Evolutionary conservation across 345 rosid species (phyloP).

Genomic region (Salix brachista): DNA sequence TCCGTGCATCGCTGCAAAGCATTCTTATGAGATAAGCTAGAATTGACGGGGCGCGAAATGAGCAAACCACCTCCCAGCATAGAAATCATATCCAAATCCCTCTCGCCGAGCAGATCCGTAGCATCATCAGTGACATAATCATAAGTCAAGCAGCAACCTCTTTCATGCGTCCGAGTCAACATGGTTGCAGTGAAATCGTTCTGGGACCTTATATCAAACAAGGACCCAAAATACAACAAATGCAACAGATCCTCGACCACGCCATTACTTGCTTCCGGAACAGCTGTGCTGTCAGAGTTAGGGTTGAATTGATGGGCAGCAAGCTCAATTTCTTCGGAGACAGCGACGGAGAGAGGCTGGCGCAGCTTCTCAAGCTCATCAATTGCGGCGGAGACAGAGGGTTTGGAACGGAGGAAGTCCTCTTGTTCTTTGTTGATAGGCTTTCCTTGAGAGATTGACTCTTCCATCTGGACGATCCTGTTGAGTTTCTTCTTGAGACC

Average conservation of each 20-base stretch:
- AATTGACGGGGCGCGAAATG: slow-evolving; percentile 73
- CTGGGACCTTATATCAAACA: slow-evolving; percentile 83
- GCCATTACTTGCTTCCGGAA: slow-evolving; percentile 13
- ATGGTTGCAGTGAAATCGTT: slow-evolving; percentile 67
- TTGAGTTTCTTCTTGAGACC: slow-evolving; percentile 80
- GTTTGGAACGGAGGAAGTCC: slow-evolving; percentile 81
- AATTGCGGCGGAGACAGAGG: slow-evolving; percentile 51
- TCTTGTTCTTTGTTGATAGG: slow-evolving; percentile 77
- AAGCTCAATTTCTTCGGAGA: slow-evolving; percentile 66
- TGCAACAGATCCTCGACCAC: slow-evolving; percentile 65
- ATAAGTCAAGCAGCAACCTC: slow-evolving; percentile 84
- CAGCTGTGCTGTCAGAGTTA: neutral
- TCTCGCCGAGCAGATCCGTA: slow-evolving; percentile 76
- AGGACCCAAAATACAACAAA: slow-evolving; percentile 68
- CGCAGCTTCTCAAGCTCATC: slow-evolving; percentile 93
- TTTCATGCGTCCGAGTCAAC: slow-evolving; percentile 82
- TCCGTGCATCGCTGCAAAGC: slow-evolving; percentile 70
- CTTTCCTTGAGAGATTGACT: slow-evolving; percentile 71
- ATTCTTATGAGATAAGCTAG: slow-evolving; percentile 70
- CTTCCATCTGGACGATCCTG: slow-evolving; percentile 83
- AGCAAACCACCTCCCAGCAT: slow-evolving; percentile 50
- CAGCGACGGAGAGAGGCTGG: slow-evolving; percentile 55
- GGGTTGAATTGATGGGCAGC: slow-evolving; percentile 24
- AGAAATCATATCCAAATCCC: slow-evolving; percentile 77
- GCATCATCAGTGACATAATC: slow-evolving; percentile 92